Evolutionary conservation across 2,329 filamentous ascomycete species (phyloP), one percentile per base, ranked within the genome.

Genomic region (Akanthomyces dipterigenus): DNA sequence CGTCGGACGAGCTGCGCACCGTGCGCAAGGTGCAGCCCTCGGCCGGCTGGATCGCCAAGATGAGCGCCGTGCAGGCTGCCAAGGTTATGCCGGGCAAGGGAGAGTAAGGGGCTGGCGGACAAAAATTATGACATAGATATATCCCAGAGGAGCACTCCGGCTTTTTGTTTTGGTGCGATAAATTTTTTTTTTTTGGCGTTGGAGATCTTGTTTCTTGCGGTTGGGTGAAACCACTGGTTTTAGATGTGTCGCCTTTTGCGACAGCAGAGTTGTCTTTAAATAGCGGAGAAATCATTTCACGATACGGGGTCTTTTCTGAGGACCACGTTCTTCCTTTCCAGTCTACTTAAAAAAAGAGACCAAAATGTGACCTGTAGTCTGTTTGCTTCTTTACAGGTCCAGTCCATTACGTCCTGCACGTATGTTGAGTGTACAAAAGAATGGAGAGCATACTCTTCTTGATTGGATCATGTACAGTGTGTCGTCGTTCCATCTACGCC

Each of bases 21-120:
- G 93, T 98, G 34, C 88, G 93, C 73, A 97, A 97, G 79, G 89
- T 96, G 58, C 89, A 95, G 72, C 95, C 95, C 2, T 88, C 91
- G 22, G 80, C 88, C 18, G 90, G 87, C 24, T 99, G 95, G 92
- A 93, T 95, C 64, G 88, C 90, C 67, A 99, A 99, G 81, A 96
- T 99, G 88, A 93, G 92, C 70, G 93, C 95, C 26, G 89, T 99
- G 18, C 92, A 96, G 76, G 93, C 93, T 1, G 91, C 92, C 51
- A 98, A 98, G 79, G 92, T 88, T 50, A 88, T 84, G 75, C 80
- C 84, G 5, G 82, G 84, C 26, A 84, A 84, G 72, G 78, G 80
- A 54, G 82, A 84, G 68, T 78, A 77, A 16, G 38, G 14, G 18
- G 16, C 36, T 14, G 5, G 43, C 11, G 6, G 20, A 36, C n/a